Base-by-base conservation (phyloP, 331 rosid genomes). In the Quercus lobata region DNA sequence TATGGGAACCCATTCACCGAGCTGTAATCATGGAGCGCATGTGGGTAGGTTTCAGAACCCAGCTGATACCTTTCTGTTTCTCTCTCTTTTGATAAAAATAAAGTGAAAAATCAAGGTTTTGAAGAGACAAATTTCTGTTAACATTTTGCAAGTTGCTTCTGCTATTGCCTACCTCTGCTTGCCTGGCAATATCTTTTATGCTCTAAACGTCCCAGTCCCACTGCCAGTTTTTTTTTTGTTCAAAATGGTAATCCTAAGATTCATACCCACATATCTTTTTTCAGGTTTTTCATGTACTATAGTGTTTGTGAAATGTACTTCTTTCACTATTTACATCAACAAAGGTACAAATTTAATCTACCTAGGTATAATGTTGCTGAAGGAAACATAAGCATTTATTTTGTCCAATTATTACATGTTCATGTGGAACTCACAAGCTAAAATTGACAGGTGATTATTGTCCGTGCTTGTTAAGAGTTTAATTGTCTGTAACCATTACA, bases 21-120 rank as follows among this genome's bases (percentile, higher is more conserved):
- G 92, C 88, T 90, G 89, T 72, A 84, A 74, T 76, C 78, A 83
- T 89, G 98, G 96, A 88, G 65, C 29, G 89, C 98, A 91, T 88
- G 97, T 91, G 94, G 86, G 87, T 46, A 71, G 69, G 81, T 80
- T 76, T 90, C 87, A 79, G 85, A 86, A 82, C 32, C 77, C 79
- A 78, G 83, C 77, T 57, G 69, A 58, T 70, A 1, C 60, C 69
- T 30, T 44, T 71, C 90, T 71, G 76, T 80, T 68, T 75, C 54
- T 84, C 56, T 35, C 74, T 73, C 30, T 65, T 65, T 69, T 65
- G 57, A 18, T 46, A 68, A 30, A 68, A 63, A 24, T 34, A 77
- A 52, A 53, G 24, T 52, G 5, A 53, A 70, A 69, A 62, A 14
- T 41, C 37, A 62, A 37, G 10, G 57, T 32, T 66, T 41, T 80